Conservation (phyloP, 192 early-diverging fungal genomes). For the Phycomyces blakesleeanus region DNA sequence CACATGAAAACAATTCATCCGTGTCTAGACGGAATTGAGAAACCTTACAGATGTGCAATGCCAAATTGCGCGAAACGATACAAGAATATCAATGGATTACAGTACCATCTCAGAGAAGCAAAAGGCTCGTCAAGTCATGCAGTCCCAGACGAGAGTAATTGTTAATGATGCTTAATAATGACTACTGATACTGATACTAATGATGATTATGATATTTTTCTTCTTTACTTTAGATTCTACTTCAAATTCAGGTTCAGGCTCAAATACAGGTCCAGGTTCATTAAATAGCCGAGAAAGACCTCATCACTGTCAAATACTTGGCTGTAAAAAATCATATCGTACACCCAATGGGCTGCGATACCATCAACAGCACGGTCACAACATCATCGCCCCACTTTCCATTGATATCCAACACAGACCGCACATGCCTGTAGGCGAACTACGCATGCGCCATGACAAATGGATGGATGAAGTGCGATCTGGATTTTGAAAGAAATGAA, state of each 20-base stretch:
- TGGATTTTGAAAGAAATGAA: too few relatives aligned
- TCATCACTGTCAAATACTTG: slow-evolving; percentile 33
- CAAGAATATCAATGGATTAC: slow-evolving; percentile 82
- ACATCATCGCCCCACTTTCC: background rate
- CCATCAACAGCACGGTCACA: slow-evolving; percentile 35
- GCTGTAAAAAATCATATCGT: slow-evolving; percentile 42
- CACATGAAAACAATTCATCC: slow-evolving; percentile 39
- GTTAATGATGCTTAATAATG: too few relatives aligned
- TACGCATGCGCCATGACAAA: too few relatives aligned
- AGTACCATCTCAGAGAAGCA: slow-evolving; percentile 71
- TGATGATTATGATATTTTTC: too few relatives aligned
- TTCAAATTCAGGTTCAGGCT: too few relatives aligned
- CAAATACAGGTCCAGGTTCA: too few relatives aligned
- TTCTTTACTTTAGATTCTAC: too few relatives aligned
- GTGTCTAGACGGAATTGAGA: slow-evolving; percentile 22
- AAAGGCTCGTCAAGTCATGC: slow-evolving; percentile 33
- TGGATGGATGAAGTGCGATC: too few relatives aligned
- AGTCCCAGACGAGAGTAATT: too few relatives aligned
- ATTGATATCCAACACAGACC: too few relatives aligned
- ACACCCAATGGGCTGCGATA: slow-evolving; percentile 40
- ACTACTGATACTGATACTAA: too few relatives aligned
- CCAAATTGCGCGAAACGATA: slow-evolving; percentile 65
- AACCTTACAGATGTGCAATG: slow-evolving; percentile 68
- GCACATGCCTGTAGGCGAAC: too few relatives aligned
- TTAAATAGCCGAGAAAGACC: slow-evolving; percentile 19